Base-by-base conservation (phyloP, 768 basidiomycete genomes). In the Nevesoporus exiguus region DNA sequence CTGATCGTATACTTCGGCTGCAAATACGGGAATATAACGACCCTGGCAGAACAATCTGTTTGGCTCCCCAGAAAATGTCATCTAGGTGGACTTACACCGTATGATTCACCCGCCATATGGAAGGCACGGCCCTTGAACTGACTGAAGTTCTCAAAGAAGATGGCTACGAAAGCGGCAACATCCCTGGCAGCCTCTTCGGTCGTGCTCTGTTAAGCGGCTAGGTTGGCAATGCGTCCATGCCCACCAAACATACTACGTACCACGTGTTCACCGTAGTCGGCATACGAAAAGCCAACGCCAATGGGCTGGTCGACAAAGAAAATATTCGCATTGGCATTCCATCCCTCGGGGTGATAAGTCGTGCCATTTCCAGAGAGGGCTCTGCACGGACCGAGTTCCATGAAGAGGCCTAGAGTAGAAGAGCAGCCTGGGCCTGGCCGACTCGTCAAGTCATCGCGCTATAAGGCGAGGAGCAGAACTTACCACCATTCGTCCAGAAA, bases 341-440 rank as follows among this genome's bases (percentile, higher is more conserved):
- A 88, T 0, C 82, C 77, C 44, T 85, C 77, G 0, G 80, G 78
- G 55, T 85, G 79, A 63, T 75, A 80, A 2, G 71, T 75, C 1
- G 84, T 75, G 25, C 76, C 77, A 31, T 83, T 76, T 41, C 71
- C 70, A 19, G 76, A 74, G 10, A 75, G 71, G 15, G 89, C 77
- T 39, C 81, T 77, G 66, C 90, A 93, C 1, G 90, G 90, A 19
- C 90, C 90, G 60, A 78, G 71, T 66, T 89, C 89, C 77, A 88
- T 86, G 56, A 90, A 77, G 13, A 90, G 73, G 4, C 86, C 88
- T 1, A 85, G 72, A 71, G 80, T 80, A 37, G 78, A 78, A 3
- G 80, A 80, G 60, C 76, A 76, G 30, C 81, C 81, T 19, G 82
- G 82, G 13, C 70, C 71, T 71, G 33, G 37, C 33, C 31, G n/a